Base-by-base conservation (phyloP, 768 basidiomycete species). In the Boletus patriciae region DNA sequence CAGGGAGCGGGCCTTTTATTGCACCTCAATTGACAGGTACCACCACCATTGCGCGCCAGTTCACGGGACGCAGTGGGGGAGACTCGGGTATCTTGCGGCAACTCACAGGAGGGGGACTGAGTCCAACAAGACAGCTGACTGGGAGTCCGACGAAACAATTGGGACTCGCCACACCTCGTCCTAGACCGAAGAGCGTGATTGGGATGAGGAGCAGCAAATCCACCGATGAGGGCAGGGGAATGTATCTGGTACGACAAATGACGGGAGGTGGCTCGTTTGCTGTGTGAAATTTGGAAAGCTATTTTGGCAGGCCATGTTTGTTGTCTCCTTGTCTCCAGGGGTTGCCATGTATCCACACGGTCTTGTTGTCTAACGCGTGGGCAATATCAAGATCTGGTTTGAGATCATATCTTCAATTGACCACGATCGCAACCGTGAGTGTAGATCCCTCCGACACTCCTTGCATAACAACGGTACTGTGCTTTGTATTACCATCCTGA, bases 191-290 rank as follows among this genome's bases (percentile, higher is more conserved):
- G 77, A 90, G 88, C 64, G 86, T 89, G 25, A 83, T 87, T 54
- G 88, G 88, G 15, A 83, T 87, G 71, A 77, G 88, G 62, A 79
- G 74, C 55, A 79, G 74, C 23, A 84, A 81, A 66, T 85, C 84
- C 54, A 66, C 79, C 29, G 88, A 89, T 60, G 87, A 89, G 67
- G 88, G 84, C 37, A 81, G 72, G 51, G 72, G 81, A 10, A 83
- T 91, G 87, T 88, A 83, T 70, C 74, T 92, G 54, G 87, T 92
- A 45, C 77, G 83, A 64, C 90, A 92, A 69, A 78, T 92, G 78
- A 92, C 91, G 9, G 90, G 88, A 27, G 77, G 77, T 41, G 60
- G 62, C 42, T 63, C 62, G 1, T 63, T 63, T 57, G 66, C 31
- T 25, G 55, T 62, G 52, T 72, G 64, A 72, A 42, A 25, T 51